Percentiles rank a stretch among this genome's conserved stretches.
These are phyloP conservation scores for Arabis hirsuta DNA, from an alignment of 345 rosid genomes.

Conservation along the genomic window DNA sequence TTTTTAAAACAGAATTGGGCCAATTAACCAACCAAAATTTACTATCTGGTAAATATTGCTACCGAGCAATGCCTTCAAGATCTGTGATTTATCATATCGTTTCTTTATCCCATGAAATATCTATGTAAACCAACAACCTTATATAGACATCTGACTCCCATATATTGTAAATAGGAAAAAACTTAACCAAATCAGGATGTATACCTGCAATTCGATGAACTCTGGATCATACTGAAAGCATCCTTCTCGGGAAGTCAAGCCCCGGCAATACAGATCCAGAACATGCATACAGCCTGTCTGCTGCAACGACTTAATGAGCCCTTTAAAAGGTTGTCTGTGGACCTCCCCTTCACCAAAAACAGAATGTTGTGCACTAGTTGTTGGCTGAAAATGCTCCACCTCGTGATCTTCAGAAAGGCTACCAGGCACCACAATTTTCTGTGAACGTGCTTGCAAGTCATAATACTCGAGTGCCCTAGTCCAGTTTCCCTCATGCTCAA, in stretches of 20 bases:
- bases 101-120: slow-evolving; percentile 27
- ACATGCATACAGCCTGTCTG: slow-evolving; percentile 90
- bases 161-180: slow-evolving; percentile 5
- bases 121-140: slow-evolving; percentile 11
- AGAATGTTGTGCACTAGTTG: slow-evolving; percentile 42
- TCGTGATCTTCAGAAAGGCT: slow-evolving; percentile 47
- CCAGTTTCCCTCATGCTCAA: slow-evolving; percentile 98
- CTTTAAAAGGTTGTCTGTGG: slow-evolving; percentile 77
- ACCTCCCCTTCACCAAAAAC: slow-evolving; percentile 51
- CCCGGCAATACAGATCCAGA: slow-evolving; percentile 85
- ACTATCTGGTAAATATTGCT: slow-evolving; percentile 11
- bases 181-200: slow-evolving; percentile 20
- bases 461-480: slow-evolving; percentile 92
- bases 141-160: slow-evolving; percentile 12
- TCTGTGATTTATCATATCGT: slow-evolving; percentile 18
- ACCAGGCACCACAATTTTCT: slow-evolving; percentile 47
- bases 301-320: slow-evolving; percentile 89
- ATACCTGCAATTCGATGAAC: slow-evolving; percentile 89
- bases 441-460: slow-evolving; percentile 85
- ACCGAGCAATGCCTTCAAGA: slow-evolving; percentile 22
- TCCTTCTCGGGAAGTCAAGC: slow-evolving; percentile 72
- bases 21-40: neutral
- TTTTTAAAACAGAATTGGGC: slow-evolving; percentile 15
- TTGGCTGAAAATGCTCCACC: slow-evolving; percentile 43
- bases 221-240: slow-evolving; percentile 76